Evolutionary conservation across 2,329 filamentous ascomycete genomes (phyloP).

Genomic region (Fusarium clavum): DNA sequence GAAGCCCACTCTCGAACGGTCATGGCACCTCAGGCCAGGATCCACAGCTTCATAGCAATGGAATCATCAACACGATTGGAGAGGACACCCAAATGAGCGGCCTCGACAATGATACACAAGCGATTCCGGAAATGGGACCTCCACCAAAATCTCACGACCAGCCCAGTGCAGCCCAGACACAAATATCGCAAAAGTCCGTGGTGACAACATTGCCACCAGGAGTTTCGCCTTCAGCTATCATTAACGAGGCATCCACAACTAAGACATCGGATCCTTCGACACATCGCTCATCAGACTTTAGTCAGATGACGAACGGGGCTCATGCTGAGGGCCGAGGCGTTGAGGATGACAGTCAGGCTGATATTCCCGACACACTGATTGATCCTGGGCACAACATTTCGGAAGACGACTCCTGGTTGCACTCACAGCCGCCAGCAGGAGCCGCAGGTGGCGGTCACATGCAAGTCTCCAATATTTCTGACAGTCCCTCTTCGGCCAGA

Average conservation of each 20-base stretch:
- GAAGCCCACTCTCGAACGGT: constrained; percentile 71
- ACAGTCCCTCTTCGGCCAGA: constrained; percentile 53
- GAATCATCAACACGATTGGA: constrained; percentile 62
- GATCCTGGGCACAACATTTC: constrained; percentile 60
- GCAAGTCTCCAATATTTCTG: constrained; percentile 43
- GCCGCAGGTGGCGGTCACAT: constrained; percentile 56
- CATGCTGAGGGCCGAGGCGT: constrained; percentile 59
- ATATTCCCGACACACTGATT: constrained; percentile 67
- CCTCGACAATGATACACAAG: constrained; percentile 60
- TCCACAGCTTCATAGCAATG: constrained; percentile 64
- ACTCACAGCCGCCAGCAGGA: constrained; percentile 68
- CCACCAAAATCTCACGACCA: constrained; percentile 56
- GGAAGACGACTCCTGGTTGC: constrained; percentile 66
- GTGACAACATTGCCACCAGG: constrained; percentile 68
- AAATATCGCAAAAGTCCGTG: constrained; percentile 73
- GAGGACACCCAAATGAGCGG: constrained; percentile 70
- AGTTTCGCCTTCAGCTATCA: constrained; percentile 67
- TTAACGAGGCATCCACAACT: constrained; percentile 94
- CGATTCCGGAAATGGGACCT: constrained; percentile 64
- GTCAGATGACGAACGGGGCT: constrained; percentile 77
- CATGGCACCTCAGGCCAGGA: constrained; percentile 54
- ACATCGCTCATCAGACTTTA: constrained; percentile 71
- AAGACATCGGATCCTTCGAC: constrained; percentile 82
- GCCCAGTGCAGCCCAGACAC: constrained; percentile 59
- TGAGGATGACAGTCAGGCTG: constrained; percentile 51